Evolutionary conservation across 768 basidiomycete genomes (phyloP), one percentile per base, ranked within the genome.

Genomic region (Coprinopsis cinerea): DNA sequence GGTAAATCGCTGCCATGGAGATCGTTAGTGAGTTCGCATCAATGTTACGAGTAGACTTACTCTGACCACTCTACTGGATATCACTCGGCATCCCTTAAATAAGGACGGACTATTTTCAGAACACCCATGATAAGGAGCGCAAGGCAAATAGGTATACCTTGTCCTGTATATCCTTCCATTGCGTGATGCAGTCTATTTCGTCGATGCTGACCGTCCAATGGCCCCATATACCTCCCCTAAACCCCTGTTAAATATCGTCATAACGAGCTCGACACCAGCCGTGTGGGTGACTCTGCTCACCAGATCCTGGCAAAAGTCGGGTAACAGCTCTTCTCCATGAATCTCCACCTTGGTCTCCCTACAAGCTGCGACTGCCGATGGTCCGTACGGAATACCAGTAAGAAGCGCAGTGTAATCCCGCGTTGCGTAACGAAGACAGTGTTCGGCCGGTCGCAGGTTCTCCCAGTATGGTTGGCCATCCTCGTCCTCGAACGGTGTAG

Each of bases 291-390:
- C n/a, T n/a, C n/a, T 4, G 45, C 58, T 28, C 37, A 65, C 64
- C 49, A 65, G 42, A 50, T 65, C 61, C 39, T 60, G 61, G 48
- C 64, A 65, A 47, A 62, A 65, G 44, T 59, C 55, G 0, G 64
- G 55, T 15, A 53, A 55, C 14, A 62, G 45, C 2, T 42, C 25
- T 9, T 44, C 42, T 4, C 58, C 59, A 44, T 65, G 64, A n/a
- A 65, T 61, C 20, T 51, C 48, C 10, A 55, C 57, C 7, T 61
- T 59, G 0, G 55, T 62, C n/a, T 61, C 57, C 26, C 53, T 57
- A 42, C 64, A 65, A 3, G 59, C 52, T 36, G 37, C 59, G 51
- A 64, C 55, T 17, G 56, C 53, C 11, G 46, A 23, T 2, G 34
- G 35, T 18, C 52, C 53, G 23, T 45, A 22, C 0, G 53, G 44